Conservation (phyloP, 129 eudicot species). For the Cynara cardunculus region DNA sequence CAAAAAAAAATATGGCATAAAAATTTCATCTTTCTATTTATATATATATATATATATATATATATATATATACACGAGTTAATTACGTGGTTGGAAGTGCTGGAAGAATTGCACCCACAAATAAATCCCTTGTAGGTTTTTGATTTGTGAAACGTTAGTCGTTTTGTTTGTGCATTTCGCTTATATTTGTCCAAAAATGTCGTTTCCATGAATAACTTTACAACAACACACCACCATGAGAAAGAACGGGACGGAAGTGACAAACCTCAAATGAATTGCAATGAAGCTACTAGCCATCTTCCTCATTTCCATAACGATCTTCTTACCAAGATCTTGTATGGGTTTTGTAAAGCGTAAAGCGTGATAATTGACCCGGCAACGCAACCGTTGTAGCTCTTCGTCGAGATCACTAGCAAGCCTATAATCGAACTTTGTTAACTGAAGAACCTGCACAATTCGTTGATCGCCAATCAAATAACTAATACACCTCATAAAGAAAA, state of each 20-base stretch:
- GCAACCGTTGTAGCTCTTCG: constrained; percentile 76
- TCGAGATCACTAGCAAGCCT: constrained; percentile 92
- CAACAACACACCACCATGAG: not conserved
- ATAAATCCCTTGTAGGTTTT: not conserved
- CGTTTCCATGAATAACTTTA: not conserved
- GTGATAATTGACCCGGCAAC: constrained; percentile 91
- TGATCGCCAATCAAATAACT: not conserved
- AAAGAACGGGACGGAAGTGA: not conserved
- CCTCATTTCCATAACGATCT: constrained; percentile 66
- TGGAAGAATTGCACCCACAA: not conserved
- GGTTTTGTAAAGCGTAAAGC: constrained; percentile 91
- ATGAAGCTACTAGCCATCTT: constrained; percentile 82
- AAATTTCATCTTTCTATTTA: not conserved
- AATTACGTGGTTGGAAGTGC: no score
- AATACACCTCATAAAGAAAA: not conserved
- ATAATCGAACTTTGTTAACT: constrained; percentile 91
- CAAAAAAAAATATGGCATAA: not conserved
- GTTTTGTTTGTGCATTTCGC: not conserved
- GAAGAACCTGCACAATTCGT: constrained; percentile 70
- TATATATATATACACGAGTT: no score
- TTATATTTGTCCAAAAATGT: not conserved
- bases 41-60: no score
- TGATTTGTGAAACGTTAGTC: no score
- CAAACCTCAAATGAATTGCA: constrained; percentile 93
- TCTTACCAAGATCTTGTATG: constrained; percentile 66